Evolutionary conservation across 164 flowering plant species (phyloP), one percentile per base, ranked within the genome.

Genomic region (Piper longum): DNA sequence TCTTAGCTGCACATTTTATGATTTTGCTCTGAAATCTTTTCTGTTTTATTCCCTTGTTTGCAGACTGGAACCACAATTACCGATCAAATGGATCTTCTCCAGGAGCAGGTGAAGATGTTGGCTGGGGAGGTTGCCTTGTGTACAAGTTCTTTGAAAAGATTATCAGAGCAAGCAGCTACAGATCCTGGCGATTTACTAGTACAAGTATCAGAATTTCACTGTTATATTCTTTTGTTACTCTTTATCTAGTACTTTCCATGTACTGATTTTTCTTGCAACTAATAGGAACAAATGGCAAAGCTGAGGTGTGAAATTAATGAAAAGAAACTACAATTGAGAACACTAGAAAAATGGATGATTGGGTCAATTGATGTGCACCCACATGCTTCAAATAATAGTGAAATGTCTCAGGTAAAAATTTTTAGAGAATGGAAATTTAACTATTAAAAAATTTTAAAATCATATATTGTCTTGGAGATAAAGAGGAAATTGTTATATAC

Each of bases 21-120:
- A 4, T 59, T 42, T 26, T 59, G 61, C 14, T 4, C 61, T 16
- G 39, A 58, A 55, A 7, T 59, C 1, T 26, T 36, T 4, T 26
- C 7, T 59, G 39, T 9, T 9, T 36, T 41, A 14, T 36, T 8
- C 9, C 18, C 17, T n/a, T 45, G 14, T 69, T 61, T 77, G 68
- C 80, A 88, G 97, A 81, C 75, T 67, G 91, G 88, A 59, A 77
- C 72, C 45, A 85, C 89, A 42, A 77, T 83, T 65, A 74, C 81
- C 16, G 97, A 88, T 74, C 89, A 88, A 72, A 85, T 88, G 86
- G 93, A 90, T 65, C 88, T 88, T 71, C 83, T 86, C 43, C 77
- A 78, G 9, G 97, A 90, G 76, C 96, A 90, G 75, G 74, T 81
- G 63, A 88, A 88, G 70, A 76, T 86, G 82, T 68, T 90, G 61